Conservation (phyloP, 2,329 filamentous ascomycete genomes). For the Aspergillus quadricinctus region DNA sequence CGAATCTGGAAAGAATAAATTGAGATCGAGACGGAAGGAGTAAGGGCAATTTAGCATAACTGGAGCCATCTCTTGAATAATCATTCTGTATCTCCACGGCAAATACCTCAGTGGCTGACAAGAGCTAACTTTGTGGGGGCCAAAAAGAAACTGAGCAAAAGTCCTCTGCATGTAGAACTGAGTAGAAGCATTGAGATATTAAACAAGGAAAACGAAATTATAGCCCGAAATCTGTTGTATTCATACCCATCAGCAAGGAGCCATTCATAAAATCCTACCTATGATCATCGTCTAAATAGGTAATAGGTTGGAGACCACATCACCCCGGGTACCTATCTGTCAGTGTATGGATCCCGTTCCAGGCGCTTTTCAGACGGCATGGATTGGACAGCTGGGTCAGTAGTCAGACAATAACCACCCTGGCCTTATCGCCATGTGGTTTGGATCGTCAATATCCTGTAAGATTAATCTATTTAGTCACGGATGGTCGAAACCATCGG, state of each 20-base stretch:
- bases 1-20: neutral
- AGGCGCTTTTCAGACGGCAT: neutral
- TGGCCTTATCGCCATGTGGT: slow-evolving; percentile 21
- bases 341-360: neutral
- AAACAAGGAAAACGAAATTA: neutral
- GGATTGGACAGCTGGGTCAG: neutral
- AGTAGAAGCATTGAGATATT: neutral
- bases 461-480: neutral
- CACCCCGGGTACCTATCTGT: neutral
- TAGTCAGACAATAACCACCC: neutral
- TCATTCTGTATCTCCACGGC: neutral
- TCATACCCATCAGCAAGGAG: neutral
- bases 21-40: neutral
- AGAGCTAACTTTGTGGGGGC: slow-evolving; percentile 13
- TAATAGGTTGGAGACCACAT: neutral
- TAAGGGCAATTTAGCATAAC: neutral
- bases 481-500: neutral
- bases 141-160: slow-evolving; percentile 6
- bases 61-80: neutral
- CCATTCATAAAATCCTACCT: neutral
- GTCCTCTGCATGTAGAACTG: neutral
- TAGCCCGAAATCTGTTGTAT: neutral
- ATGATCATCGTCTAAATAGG: neutral
- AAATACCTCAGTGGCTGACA: slow-evolving; percentile 10
- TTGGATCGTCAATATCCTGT: slow-evolving; percentile 11